Evolutionary conservation across 768 basidiomycete species (phyloP), one percentile per base, ranked within the genome.

Genomic region (Serendipita sp.): DNA sequence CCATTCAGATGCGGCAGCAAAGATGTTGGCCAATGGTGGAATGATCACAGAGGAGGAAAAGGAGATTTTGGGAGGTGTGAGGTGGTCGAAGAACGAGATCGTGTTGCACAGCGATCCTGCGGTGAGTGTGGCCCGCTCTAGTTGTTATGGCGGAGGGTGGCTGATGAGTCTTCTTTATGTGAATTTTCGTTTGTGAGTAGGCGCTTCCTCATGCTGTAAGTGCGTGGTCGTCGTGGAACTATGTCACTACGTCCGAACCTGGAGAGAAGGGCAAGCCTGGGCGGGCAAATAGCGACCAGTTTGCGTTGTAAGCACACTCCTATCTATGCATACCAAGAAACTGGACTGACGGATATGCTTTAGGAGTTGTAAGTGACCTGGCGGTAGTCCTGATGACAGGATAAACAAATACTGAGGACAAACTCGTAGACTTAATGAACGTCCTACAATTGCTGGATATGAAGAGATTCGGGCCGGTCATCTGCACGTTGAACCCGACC

Each of bases 201-300:
- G 71, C 89, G 13, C 88, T 89, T 86, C 89, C 87, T 0, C 76
- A 75, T 65, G 75, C 76, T 56, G 74, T 79, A 18, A 67, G 75
- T 10, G 86, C 85, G 0, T 89, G 87, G 84, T 84, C 86, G 0
- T 85, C 85, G 68, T 89, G 87, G 87, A 90, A 89, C 71, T 89
- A 86, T 70, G 72, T 88, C n/a, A 83, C 85, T 0, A 75, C 73
- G 41, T 82, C 80, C 16, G 70, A 72, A 16, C 64, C 73, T 18
- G 75, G 78, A 66, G 65, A 64, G 4, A 69, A 74, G 3, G 78
- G 79, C 2, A 64, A 68, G 8, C 24, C 56, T 15, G 66, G 72
- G 66, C 75, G 78, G 64, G 74, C 79, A 13, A 82, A 85, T 67
- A 75, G 80, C 3, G 79, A 86, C 67, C 76, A 79, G 41, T 82